Percentiles rank a stretch among this genome's conserved stretches.
These are phyloP conservation scores for Asterophora parasitica DNA, from an alignment of 768 basidiomycete genomes.

Conservation along the genomic window DNA sequence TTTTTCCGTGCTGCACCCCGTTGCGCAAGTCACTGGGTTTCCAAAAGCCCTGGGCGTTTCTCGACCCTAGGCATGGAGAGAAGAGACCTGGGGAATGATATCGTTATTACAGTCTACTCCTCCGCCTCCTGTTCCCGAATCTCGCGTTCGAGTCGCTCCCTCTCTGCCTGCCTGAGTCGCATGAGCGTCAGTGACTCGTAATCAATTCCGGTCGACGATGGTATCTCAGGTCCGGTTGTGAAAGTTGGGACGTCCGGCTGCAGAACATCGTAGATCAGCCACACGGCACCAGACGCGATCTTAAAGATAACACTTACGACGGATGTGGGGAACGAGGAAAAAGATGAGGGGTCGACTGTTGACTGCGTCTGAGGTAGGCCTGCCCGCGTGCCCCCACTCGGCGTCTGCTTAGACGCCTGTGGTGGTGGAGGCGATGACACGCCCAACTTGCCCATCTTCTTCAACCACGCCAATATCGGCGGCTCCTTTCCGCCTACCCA, in stretches of 20 bases:
- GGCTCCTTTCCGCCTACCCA: constrained; percentile 80
- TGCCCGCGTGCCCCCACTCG: constrained; percentile 1
- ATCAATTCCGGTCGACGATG: constrained; percentile 46
- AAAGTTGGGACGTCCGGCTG: constrained; percentile 27
- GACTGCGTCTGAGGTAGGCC: constrained; percentile 28
- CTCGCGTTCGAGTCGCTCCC: constrained; percentile 70
- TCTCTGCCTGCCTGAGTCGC: constrained; percentile 77
- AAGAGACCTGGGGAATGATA: too few species aligned
- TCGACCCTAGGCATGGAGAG: too few species aligned
- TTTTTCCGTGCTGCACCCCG: too few species aligned
- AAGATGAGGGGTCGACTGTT: constrained; percentile 28
- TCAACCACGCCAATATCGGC: constrained; percentile 65
- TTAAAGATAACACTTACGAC: constrained; percentile 36
- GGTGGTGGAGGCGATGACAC: constrained; percentile 14
- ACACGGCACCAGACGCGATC: background rate
- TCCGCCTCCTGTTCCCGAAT: constrained; percentile 69
- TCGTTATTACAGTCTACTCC: constrained; percentile 3
- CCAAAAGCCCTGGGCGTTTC: too few species aligned
- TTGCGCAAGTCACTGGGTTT: too few species aligned
- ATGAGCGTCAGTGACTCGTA: constrained; percentile 79
- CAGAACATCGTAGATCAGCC: constrained; percentile 9
- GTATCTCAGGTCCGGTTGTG: constrained; percentile 16
- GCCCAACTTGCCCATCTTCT: constrained; percentile 64
- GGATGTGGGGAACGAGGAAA: constrained; percentile 60
- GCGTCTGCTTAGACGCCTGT: background rate